phyloP scores from a whole-genome alignment of 1,139 yeast species.

The Suzukiozyma palmioleophila region DNA sequence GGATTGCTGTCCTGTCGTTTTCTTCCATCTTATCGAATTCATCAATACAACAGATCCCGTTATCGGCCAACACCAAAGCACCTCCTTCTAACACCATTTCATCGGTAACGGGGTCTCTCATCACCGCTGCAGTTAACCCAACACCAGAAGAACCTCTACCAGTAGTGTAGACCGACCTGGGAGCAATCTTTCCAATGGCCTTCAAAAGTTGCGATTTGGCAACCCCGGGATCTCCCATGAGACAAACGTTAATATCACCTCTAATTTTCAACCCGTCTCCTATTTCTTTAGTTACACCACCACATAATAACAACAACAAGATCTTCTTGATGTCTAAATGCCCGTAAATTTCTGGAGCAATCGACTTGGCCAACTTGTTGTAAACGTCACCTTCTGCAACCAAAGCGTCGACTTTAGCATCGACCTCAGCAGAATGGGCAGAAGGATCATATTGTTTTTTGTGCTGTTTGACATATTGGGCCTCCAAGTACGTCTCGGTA shows the following conservation, averaged over 20 bases:
- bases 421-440: conserved; percentile 54
- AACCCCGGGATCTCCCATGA: conserved; percentile 99
- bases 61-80: conserved; percentile 93
- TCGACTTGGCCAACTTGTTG: conserved; percentile 76
- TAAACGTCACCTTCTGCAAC: conserved; percentile 62
- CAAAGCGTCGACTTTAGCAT: conserved; percentile 51
- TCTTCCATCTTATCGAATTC: conserved; percentile 99
- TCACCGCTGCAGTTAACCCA: conserved; percentile 97
- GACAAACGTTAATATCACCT: conserved; percentile 94
- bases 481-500: conserved; percentile 91
- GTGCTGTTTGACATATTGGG: conserved; percentile 81
- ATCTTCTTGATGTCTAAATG: conserved; percentile 93
- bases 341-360: conserved; percentile 97
- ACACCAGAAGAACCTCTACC: conserved; percentile 99
- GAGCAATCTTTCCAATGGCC: conserved; percentile 89
- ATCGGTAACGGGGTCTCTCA: conserved; percentile 98
- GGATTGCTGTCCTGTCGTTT: conserved; percentile 93
- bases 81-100: conserved; percentile 99
- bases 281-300: conserved; percentile 92
- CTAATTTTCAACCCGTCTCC: conserved; percentile 97
- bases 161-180: conserved; percentile 95
- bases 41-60: conserved; percentile 98
- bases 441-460: conserved; percentile 79
- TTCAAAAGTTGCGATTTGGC: conserved; percentile 96
- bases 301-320: conserved; percentile 74